Conservation (phyloP, 495 filamentous ascomycete genomes). For the Platismatia glauca region DNA sequence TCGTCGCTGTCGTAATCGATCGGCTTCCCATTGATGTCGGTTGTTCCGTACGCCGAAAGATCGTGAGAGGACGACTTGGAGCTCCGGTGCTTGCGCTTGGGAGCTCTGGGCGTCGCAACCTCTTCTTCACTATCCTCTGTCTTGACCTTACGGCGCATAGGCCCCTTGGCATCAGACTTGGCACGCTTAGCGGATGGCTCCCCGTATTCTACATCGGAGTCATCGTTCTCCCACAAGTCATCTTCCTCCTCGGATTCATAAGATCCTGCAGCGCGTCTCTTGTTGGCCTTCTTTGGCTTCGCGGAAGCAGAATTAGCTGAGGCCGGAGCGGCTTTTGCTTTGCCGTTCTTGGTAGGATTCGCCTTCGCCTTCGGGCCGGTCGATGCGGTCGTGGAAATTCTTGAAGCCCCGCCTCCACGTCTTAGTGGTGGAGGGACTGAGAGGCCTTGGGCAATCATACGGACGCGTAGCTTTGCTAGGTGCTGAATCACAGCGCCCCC, state of each 20-base stretch:
- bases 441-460: conserved; percentile 27
- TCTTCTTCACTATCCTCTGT: conserved; percentile 11
- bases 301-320: neutral
- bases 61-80: neutral
- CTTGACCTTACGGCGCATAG: neutral
- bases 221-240: conserved; percentile 6
- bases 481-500: conserved; percentile 43
- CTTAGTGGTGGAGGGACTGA: conserved; percentile 35
- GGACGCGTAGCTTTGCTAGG: conserved; percentile 37
- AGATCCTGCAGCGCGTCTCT: neutral
- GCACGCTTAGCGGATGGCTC: conserved; percentile 10
- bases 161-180: neutral
- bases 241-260: conserved; percentile 17
- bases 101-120: neutral
- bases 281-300: neutral
- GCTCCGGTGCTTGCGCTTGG: neutral
- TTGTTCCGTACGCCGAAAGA: neutral
- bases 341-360: neutral
- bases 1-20: neutral
- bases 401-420: conserved; percentile 21
- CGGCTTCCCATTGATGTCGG: neutral
- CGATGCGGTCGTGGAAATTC: neutral
- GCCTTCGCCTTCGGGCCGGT: neutral
- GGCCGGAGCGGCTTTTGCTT: neutral
- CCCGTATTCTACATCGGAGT: conserved; percentile 26